Conservation (phyloP, 2,329 filamentous ascomycete genomes). For the Alternaria arborescens region DNA sequence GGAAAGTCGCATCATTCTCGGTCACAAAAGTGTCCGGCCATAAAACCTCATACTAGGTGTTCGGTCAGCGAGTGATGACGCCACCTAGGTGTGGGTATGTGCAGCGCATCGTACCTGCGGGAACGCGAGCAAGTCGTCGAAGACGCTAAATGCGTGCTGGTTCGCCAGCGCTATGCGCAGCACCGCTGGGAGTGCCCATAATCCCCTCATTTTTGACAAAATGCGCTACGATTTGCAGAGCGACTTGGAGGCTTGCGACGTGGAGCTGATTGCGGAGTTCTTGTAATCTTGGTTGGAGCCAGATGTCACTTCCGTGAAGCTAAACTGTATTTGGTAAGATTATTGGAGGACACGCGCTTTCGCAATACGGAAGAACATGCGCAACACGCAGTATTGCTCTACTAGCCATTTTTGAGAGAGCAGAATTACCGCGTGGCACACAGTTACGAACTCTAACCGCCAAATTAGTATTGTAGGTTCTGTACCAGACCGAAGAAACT, state of each 20-base stretch:
- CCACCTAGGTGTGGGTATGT: background rate
- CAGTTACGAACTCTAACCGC: too few species aligned
- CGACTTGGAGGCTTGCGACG: conserved; percentile 16
- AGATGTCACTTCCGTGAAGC: conserved; percentile 41
- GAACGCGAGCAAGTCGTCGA: conserved; percentile 86
- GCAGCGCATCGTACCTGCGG: conserved; percentile 71
- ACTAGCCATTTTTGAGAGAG: too few species aligned
- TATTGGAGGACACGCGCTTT: background rate
- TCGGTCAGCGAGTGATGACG: conserved; percentile 18
- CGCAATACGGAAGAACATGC: too few species aligned
- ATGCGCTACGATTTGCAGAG: conserved; percentile 5
- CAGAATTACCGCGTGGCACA: too few species aligned
- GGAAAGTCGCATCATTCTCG: conserved; percentile 71
- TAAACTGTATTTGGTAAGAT: conserved; percentile 20
- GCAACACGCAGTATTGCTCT: too few species aligned
- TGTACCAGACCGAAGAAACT: too few species aligned
- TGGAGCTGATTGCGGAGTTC: conserved; percentile 21
- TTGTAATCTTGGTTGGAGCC: conserved; percentile 35
- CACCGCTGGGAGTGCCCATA: conserved; percentile 59
- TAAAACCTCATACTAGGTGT: conserved; percentile 75
- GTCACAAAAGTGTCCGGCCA: conserved; percentile 78
- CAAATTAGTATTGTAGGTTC: too few species aligned
- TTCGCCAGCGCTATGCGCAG: conserved; percentile 60
- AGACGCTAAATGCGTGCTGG: conserved; percentile 77
- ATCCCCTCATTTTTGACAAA: conserved; percentile 49